Percentiles rank a stretch among this genome's conserved stretches.
Conservation (phyloP, 2,329 filamentous ascomycete genomes). For the Pestalotiopsis sp. region DNA sequence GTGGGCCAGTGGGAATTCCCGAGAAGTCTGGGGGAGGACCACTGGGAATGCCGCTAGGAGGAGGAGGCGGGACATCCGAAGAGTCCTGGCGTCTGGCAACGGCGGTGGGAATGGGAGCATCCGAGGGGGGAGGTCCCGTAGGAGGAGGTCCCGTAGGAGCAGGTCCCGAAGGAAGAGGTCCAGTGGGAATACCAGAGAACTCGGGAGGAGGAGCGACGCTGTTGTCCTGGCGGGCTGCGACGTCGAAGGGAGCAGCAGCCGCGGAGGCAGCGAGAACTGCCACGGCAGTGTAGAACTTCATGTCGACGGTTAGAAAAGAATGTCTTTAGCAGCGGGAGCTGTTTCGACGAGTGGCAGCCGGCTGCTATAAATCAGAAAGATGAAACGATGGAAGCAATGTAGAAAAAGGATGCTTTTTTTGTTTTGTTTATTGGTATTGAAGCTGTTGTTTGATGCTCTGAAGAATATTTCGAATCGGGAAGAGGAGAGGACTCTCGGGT, state of each 20-base stretch:
- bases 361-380: conserved; percentile 4
- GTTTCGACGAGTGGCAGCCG: not conserved
- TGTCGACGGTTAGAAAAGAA: not conserved
- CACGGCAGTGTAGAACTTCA: conserved; percentile 6
- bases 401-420: not conserved
- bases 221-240: not conserved
- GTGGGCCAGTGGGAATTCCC: not conserved
- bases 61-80: not conserved
- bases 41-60: not conserved
- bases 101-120: not conserved
- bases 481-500: not conserved
- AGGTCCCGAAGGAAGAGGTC: conserved; percentile 1
- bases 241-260: not conserved
- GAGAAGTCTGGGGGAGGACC: conserved; percentile 2
- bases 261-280: not conserved
- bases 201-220: not conserved
- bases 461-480: not conserved
- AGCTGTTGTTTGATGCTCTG: conserved; percentile 1
- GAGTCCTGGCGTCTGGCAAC: not conserved
- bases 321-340: not conserved
- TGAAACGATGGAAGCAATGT: not conserved
- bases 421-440: not conserved
- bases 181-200: not conserved
- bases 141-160: not conserved
- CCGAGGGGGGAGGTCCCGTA: not conserved